Evolutionary conservation across 441 rosid genomes (phyloP).

Genomic region (Geranium incanum): DNA sequence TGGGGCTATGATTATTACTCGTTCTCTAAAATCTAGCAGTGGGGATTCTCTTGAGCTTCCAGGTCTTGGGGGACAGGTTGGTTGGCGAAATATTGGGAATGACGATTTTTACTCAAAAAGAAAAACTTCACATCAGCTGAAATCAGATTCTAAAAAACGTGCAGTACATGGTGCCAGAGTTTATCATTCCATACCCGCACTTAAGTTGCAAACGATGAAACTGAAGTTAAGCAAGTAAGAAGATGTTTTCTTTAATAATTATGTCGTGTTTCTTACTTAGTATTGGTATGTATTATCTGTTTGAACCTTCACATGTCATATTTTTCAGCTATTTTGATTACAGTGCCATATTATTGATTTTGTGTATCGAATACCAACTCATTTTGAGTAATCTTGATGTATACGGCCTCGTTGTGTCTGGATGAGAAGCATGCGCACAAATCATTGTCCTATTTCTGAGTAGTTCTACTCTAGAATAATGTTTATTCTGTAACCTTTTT

Average conservation of each 20-base stretch:
- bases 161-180: constrained; percentile 65
- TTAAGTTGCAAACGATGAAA: constrained; percentile 91
- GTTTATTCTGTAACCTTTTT: background rate
- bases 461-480: background rate
- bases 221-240: constrained; percentile 95
- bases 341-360: background rate
- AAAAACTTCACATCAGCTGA: constrained; percentile 81
- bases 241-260: background rate
- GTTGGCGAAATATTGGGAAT: constrained; percentile 90
- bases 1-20: constrained; percentile 83
- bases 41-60: constrained; percentile 40
- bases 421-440: background rate
- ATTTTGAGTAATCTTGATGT: background rate
- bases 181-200: constrained; percentile 94
- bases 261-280: background rate
- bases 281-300: background rate
- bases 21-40: constrained; percentile 41
- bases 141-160: constrained; percentile 69
- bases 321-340: background rate
- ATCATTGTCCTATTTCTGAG: background rate
- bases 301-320: constrained; percentile 10
- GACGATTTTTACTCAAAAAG: constrained; percentile 85
- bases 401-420: background rate
- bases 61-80: constrained; percentile 43
- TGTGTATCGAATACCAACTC: background rate